phyloP scores from a whole-genome alignment of 352 stramenopile species.

The Globisporangium okanoganense region DNA sequence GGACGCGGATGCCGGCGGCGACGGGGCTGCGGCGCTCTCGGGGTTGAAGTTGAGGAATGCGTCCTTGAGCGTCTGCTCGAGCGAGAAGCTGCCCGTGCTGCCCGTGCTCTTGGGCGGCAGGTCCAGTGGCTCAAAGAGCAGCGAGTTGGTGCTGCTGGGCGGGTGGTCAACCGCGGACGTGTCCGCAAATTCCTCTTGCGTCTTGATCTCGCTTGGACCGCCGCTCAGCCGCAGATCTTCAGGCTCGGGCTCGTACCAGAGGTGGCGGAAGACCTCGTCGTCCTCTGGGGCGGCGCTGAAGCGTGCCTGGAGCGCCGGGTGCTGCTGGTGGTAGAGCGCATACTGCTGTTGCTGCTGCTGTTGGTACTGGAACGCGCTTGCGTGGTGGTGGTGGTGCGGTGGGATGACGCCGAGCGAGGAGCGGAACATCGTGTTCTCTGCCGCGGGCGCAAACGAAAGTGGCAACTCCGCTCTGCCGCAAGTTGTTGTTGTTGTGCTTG shows the following conservation, averaged over 20 bases:
- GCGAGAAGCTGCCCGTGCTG: constrained; percentile 15
- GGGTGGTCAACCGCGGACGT: constrained; percentile 6
- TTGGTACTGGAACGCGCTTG: neutral
- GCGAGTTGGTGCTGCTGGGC: constrained; percentile 19
- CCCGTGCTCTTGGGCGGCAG: constrained; percentile 9
- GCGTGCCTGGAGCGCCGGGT: constrained; percentile 3
- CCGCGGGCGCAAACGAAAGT: constrained; percentile 13
- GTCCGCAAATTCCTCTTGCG: neutral
- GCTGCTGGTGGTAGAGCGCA: neutral
- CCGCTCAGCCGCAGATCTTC: constrained; percentile 6
- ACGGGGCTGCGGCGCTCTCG: constrained; percentile 1
- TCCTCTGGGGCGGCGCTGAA: constrained; percentile 5
- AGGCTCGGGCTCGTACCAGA: constrained; percentile 11
- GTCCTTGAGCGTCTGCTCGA: constrained; percentile 23
- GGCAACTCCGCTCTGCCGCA: constrained; percentile 8
- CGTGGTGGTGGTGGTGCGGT: constrained; percentile 3
- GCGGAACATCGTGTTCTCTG: constrained; percentile 18
- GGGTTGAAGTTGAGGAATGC: constrained; percentile 24
- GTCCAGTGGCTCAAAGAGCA: constrained; percentile 17
- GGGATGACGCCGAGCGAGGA: constrained; percentile 5
- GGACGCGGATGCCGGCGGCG: constrained; percentile 1
- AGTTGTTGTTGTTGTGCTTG: neutral
- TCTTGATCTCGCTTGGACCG: too few species aligned
- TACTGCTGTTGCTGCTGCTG: neutral
- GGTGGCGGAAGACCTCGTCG: constrained; percentile 15